Evolutionary conservation across 768 basidiomycete genomes (phyloP), one percentile per base, ranked within the genome.

Genomic region (Xerocomellus amylosporus): DNA sequence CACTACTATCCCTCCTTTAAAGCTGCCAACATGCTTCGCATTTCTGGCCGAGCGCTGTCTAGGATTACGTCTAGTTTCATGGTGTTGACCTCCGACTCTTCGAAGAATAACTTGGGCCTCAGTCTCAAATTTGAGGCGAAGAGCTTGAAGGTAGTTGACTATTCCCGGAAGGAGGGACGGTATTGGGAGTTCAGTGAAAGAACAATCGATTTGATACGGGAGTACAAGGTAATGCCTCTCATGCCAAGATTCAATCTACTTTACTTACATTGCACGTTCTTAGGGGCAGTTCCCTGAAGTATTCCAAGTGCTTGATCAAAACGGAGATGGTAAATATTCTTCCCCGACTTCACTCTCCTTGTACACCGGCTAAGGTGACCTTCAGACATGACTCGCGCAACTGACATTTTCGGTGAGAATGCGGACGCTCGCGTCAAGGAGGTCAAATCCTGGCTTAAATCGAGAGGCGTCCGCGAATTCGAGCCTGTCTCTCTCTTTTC

Each of bases 111-210:
- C 67, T 73, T 98, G 30, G 97, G 97, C 3, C 79, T 99, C 39
- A 92, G 90, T 67, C 81, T 99, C 61, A 99, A 99, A 70, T 99
- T 97, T 58, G 97, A 99, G 65, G 90, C 84, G 13, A 98, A 97
- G 72, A 82, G 85, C 10, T 70, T 93, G 63, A 99, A 98, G 72
- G 97, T 99, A 2, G 78, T 97, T 42, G 90, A 91, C 57, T 98
- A 97, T 71, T 88, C 93, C 8, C 80, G 84, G 56, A 95, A 96
- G 72, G 83, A 87, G 28, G 87, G 86, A 9, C 75, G 85, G 8
- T 78, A 83, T 33, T 99, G 96, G 97, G 95, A 99, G 66, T 98
- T 88, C 65, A 96, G 93, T 62, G 83, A 93, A 55, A 90, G 86
- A 66, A 87, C 96, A 0, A 73, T 95, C 37, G 77, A 87, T 24